Evolutionary conservation across 2,329 filamentous ascomycete genomes (phyloP), one percentile per base, ranked within the genome.

Genomic region (Ophiostoma montium): DNA sequence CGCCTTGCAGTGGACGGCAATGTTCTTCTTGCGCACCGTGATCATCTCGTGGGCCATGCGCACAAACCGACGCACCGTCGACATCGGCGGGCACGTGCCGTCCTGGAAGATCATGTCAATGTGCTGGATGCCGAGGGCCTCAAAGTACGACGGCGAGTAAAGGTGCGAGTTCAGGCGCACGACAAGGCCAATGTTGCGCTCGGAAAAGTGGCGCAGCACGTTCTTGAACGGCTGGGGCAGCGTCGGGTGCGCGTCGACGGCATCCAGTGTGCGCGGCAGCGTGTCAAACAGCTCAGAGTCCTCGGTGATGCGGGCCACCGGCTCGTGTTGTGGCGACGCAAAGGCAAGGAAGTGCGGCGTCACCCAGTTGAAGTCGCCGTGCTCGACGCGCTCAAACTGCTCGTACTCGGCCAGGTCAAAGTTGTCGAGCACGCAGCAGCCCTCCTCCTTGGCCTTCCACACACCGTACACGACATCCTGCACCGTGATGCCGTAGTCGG

Each of bases 31-130:
- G 68, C 84, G 86, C 46, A 89, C 75, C 1, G 82, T 89, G 61
- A 98, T 98, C 67, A 84, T 95, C 62, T 94, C 85, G 61, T 96
- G 92, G 1, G 92, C 89, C 52, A 98, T 74, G 57, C 86, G 86
- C 65, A 98, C 90, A 63, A 98, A 98, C 62, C 89, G 89, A 57
- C 86, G 81, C 27, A 98, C 92, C n/a, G 89, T 82, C 16, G 78
- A 78, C 47, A 98, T 71, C 2, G 87, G 81, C 19, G 92, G 92
- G 64, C 92, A 98, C 4, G 92, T 98, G 55, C 92, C 92, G 59
- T 98, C 92, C 60, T 96, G 92, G 61, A 98, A 98, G 60, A 98
- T 96, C 92, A 98, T 98, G 68, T 98, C 92, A 36, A 96, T 73
- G 63, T 98, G 92, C 59, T 88, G 82, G 61, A 98, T 96, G 30